Evolutionary conservation across 345 rosid genomes (phyloP).

Genomic region (Hevea brasiliensis): DNA sequence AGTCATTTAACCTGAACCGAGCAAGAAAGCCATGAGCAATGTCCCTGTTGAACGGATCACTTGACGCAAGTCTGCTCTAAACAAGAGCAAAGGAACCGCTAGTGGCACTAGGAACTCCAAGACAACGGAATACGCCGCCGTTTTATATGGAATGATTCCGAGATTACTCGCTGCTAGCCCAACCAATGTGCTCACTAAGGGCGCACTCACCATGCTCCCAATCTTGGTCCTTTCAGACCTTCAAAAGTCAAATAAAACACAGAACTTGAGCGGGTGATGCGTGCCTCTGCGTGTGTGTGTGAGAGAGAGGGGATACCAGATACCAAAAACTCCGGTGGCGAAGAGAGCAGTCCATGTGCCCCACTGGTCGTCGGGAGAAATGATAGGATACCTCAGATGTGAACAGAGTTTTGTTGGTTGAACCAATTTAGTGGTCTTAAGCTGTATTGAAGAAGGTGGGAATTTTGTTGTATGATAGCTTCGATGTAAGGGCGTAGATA

Average conservation of each 20-base stretch:
- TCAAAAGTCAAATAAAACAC: not conserved
- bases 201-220: conserved; percentile 76
- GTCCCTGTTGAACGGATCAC: conserved; percentile 62
- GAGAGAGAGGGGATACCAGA: conserved; percentile 45
- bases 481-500: not conserved
- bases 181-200: conserved; percentile 71
- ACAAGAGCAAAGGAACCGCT: conserved; percentile 65
- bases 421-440: not conserved
- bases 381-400: conserved; percentile 48
- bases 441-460: not conserved
- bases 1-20: conserved; percentile 55
- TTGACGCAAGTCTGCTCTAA: conserved; percentile 75
- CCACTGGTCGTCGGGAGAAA: conserved; percentile 77
- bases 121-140: conserved; percentile 60
- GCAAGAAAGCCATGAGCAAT: conserved; percentile 70
- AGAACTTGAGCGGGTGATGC: not conserved
- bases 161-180: conserved; percentile 79
- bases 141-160: conserved; percentile 60
- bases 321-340: conserved; percentile 80
- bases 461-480: not conserved
- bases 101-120: conserved; percentile 69
- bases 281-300: not conserved
- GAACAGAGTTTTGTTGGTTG: conserved; percentile 28
- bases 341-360: conserved; percentile 75
- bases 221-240: conserved; percentile 86